Evolutionary conservation across 345 rosid species (phyloP).

Genomic region (Salix caprea): DNA sequence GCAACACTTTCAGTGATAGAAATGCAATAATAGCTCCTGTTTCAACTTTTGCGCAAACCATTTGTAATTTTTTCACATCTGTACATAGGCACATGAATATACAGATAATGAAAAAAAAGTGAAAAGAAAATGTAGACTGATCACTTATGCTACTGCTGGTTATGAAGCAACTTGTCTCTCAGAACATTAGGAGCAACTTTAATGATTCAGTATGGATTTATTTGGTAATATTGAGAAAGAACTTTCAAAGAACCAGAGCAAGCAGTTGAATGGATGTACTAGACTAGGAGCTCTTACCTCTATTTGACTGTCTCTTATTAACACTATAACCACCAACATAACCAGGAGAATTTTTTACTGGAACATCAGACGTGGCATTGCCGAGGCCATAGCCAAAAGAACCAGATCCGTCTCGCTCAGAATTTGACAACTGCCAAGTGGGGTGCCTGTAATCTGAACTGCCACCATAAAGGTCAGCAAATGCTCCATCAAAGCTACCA

Average conservation of each 20-base stretch:
- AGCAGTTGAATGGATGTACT: slow-evolving; percentile 1
- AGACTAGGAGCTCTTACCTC: slow-evolving; percentile 42
- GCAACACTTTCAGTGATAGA: neutral
- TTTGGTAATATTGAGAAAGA: neutral
- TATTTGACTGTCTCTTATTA: slow-evolving; percentile 67
- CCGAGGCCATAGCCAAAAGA: slow-evolving; percentile 48
- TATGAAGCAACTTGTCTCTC: neutral
- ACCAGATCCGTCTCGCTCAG: slow-evolving; percentile 50
- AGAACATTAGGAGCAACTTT: neutral
- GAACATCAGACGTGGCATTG: slow-evolving; percentile 43
- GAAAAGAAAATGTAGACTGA: neutral
- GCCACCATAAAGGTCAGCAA: slow-evolving; percentile 44
- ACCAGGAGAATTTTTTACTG: slow-evolving; percentile 56
- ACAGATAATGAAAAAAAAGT: neutral
- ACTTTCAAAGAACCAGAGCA: slow-evolving; percentile 1
- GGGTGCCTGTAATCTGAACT: slow-evolving; percentile 53
- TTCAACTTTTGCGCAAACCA: neutral
- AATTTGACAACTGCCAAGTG: slow-evolving; percentile 52
- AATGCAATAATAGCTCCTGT: neutral
- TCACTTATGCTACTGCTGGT: neutral
- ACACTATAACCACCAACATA: slow-evolving; percentile 64
- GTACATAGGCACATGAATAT: neutral
- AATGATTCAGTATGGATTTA: neutral
- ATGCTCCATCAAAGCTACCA: slow-evolving; percentile 42
- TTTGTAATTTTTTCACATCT: neutral